phyloP scores from a whole-genome alignment of 2,329 filamentous ascomycete genomes.

The Colletotrichum sp. region DNA sequence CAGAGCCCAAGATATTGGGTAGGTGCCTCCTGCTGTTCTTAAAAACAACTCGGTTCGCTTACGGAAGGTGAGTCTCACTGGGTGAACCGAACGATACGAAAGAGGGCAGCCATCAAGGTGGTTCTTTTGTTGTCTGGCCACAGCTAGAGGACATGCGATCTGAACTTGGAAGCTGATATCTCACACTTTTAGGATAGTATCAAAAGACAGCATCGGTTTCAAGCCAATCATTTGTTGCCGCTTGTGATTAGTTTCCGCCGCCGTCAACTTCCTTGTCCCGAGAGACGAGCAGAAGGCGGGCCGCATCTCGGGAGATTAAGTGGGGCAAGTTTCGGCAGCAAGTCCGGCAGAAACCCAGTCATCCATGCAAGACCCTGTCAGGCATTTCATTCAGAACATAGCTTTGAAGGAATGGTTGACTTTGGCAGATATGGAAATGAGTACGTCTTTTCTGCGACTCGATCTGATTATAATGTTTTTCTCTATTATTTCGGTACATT shows the following conservation, averaged over 20 bases:
- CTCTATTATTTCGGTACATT: background rate
- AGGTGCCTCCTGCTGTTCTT: background rate
- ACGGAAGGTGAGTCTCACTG: background rate
- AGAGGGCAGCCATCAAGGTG: background rate
- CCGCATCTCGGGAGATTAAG: rapidly evolving
- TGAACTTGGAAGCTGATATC: background rate
- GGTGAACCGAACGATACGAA: rapidly evolving
- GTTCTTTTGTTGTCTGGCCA: rapidly evolving
- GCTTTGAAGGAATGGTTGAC: rapidly evolving
- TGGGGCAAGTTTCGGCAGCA: background rate
- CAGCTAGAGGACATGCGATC: background rate
- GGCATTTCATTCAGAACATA: rapidly evolving
- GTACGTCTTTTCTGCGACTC: background rate
- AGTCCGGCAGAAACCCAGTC: background rate
- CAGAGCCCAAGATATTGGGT: background rate
- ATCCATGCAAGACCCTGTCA: background rate
- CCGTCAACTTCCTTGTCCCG: background rate
- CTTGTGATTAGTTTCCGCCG: background rate
- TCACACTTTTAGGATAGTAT: rapidly evolving
- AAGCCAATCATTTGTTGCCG: background rate
- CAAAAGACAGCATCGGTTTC: background rate
- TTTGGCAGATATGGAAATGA: rapidly evolving
- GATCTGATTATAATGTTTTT: background rate
- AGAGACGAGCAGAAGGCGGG: background rate
- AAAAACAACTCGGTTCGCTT: background rate